A percentile compares a stretch with the other conserved stretches of the same genome.
phyloP scores from a whole-genome alignment of 805 yeast genomes.

The Isabelozyma gotoi region DNA sequence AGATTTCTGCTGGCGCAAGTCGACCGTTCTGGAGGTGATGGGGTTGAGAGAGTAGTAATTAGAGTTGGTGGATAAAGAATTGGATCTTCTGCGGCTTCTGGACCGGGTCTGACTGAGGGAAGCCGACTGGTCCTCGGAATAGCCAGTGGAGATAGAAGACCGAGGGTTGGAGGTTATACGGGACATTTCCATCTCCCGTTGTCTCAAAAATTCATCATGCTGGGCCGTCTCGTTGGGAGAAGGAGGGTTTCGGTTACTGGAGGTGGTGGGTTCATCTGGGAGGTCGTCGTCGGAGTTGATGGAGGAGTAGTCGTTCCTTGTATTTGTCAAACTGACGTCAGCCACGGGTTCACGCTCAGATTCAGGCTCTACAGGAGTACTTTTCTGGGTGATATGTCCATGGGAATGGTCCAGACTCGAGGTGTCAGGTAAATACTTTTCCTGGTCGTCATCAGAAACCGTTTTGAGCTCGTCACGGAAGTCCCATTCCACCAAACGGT shows the following conservation, averaged over 20 bases:
- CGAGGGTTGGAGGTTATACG: constrained; percentile 7
- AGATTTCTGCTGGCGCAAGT: constrained; percentile 21
- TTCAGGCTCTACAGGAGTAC: not conserved
- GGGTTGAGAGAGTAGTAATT: constrained; percentile 13
- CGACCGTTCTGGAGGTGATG: constrained; percentile 21
- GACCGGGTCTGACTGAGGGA: not conserved
- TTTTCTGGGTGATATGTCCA: not conserved
- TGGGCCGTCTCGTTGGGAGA: constrained; percentile 7
- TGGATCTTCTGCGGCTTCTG: not conserved
- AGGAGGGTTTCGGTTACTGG: not conserved
- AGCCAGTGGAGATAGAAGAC: constrained; percentile 4
- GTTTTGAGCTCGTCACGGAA: constrained; percentile 43
- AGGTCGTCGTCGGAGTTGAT: not conserved
- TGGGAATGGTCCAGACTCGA: not conserved
- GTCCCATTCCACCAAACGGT: constrained; percentile 68
- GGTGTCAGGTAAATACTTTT: not conserved
- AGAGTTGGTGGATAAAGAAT: constrained; percentile 3
- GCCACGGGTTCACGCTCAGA: not conserved
- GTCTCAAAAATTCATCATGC: constrained; percentile 19
- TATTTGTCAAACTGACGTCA: not conserved
- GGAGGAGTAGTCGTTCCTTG: not conserved
- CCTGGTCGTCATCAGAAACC: constrained; percentile 11
- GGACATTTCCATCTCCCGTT: constrained; percentile 6
- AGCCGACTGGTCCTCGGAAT: not conserved
- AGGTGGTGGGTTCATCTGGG: constrained; percentile 2